Evolutionary conservation across 164 flowering plant species (phyloP).

Genomic region (Aristolochia contorta): DNA sequence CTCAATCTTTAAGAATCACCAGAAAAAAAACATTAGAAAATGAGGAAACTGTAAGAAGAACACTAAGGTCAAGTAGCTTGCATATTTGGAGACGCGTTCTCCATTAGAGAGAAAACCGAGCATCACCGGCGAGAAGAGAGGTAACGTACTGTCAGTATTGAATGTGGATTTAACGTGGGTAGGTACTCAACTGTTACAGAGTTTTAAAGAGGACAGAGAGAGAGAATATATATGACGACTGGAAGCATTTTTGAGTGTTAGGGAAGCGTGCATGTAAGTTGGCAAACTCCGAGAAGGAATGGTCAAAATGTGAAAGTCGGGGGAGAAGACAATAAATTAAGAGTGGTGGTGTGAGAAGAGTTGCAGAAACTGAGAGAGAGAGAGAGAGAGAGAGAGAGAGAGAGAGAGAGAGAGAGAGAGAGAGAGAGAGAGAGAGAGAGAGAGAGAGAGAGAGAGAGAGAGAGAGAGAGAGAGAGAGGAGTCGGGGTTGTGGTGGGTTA

Average conservation of each 20-base stretch:
- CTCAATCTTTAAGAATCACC: no score
- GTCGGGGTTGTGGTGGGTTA: neutral
- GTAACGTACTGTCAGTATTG: no score
- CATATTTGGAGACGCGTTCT: no score
- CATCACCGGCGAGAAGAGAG: no score
- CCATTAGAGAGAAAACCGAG: no score
- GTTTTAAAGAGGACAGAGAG: neutral
- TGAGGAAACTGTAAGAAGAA: no score
- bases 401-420: neutral
- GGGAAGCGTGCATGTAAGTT: conserved; percentile 5
- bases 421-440: no score
- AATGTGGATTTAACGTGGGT: no score
- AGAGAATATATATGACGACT: neutral
- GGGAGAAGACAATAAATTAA: neutral
- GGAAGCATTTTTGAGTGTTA: conserved; percentile 2
- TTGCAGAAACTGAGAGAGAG: no score
- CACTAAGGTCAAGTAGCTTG: no score
- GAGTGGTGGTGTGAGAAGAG: neutral
- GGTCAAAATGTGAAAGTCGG: conserved; percentile 5
- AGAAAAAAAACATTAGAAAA: no score
- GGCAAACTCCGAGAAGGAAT: conserved; percentile 10
- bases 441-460: neutral
- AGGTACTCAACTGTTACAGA: no score
- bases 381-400: neutral
- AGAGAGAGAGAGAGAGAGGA: neutral